phyloP scores from a whole-genome alignment of 1,284 basidiomycete genomes.

The Trichosporon ovoides region DNA sequence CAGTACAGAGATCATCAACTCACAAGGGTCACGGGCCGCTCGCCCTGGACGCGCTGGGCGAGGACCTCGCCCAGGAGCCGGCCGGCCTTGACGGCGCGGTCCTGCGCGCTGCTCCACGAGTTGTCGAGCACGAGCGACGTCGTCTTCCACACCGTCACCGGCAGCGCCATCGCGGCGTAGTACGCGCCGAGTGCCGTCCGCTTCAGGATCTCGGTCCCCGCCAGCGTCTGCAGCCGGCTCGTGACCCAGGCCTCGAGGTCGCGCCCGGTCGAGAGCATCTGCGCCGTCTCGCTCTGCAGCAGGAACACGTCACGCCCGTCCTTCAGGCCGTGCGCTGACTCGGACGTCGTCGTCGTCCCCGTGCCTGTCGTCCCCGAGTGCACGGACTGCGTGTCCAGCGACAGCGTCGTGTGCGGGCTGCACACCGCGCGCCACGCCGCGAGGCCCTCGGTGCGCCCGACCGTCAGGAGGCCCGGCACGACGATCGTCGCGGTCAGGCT shows the following conservation, averaged over 20 bases:
- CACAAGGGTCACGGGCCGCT: conserved; percentile 53
- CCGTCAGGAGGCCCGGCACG: conserved; percentile 51
- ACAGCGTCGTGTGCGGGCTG: conserved; percentile 9
- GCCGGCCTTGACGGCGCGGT: conserved; percentile 53
- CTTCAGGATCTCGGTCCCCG: conserved; percentile 53
- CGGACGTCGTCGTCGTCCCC: not conserved
- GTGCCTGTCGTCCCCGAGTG: not conserved
- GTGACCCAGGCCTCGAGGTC: conserved; percentile 49
- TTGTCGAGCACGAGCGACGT: conserved; percentile 46
- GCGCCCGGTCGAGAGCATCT: conserved; percentile 50
- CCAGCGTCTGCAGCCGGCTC: conserved; percentile 46
- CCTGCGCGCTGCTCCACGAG: conserved; percentile 50
- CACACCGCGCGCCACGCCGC: conserved; percentile 46
- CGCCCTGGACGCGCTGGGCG: conserved; percentile 54
- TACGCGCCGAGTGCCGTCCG: conserved; percentile 54
- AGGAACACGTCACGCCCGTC: conserved; percentile 50
- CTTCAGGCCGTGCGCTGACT: conserved; percentile 23
- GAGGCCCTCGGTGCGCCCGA: conserved; percentile 49
- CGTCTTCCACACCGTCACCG: conserved; percentile 47
- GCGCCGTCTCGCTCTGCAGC: conserved; percentile 46
- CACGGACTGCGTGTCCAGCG: not conserved
- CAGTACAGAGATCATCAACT: conserved; percentile 9
- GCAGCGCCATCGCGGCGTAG: conserved; percentile 54
- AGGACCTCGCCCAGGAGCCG: conserved; percentile 55
- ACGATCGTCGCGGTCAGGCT: conserved; percentile 50